Evolutionary conservation across 1,284 basidiomycete genomes (phyloP).

Genomic region (Anthracocystis walkeri): DNA sequence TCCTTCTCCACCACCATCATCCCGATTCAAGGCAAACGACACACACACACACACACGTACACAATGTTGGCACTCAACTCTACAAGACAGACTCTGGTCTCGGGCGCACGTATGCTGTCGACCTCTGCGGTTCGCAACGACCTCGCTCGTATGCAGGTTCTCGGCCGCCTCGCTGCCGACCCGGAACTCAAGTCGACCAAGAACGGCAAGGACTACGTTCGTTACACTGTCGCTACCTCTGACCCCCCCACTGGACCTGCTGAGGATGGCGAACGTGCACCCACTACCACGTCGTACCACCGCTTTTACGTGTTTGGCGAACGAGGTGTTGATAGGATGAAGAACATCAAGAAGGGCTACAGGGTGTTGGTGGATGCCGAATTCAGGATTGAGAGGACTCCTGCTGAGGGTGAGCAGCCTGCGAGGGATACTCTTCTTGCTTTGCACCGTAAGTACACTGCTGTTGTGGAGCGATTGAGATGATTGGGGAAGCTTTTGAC

Average conservation of each 20-base stretch:
- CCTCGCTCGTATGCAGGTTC: conserved; percentile 64
- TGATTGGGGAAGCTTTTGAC: neutral
- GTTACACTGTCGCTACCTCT: conserved; percentile 66
- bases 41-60: no score
- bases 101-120: conserved; percentile 53
- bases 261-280: conserved; percentile 51
- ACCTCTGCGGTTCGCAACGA: conserved; percentile 52
- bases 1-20: neutral
- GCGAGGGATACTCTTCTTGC: conserved; percentile 49
- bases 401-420: conserved; percentile 43
- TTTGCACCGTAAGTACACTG: conserved; percentile 53
- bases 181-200: conserved; percentile 64
- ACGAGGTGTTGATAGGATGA: conserved; percentile 54
- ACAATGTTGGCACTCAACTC: conserved; percentile 31
- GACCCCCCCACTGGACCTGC: conserved; percentile 61
- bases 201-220: conserved; percentile 67
- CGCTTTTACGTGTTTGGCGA: conserved; percentile 64
- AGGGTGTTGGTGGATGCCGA: conserved; percentile 65
- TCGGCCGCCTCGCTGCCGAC: conserved; percentile 65
- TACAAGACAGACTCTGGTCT: conserved; percentile 25
- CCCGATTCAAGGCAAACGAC: neutral
- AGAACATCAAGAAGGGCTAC: conserved; percentile 61
- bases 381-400: conserved; percentile 57
- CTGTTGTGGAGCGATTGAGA: neutral
- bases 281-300: conserved; percentile 59